Conservation (phyloP, 192 early-diverging fungal genomes). For the Helicostylum pulchrum region DNA sequence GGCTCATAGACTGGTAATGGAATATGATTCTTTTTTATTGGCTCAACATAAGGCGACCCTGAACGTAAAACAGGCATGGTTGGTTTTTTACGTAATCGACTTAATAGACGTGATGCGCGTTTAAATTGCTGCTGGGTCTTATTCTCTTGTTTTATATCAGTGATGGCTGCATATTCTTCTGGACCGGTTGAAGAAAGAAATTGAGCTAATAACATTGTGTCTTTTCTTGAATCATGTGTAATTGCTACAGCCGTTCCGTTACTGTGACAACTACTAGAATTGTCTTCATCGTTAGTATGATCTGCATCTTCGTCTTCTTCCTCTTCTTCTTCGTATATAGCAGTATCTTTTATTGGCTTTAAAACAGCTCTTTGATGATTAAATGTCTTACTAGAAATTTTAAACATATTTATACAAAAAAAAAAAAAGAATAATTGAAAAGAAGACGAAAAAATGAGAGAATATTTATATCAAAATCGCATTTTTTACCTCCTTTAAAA, state of each 20-base stretch:
- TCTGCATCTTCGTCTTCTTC: not conserved
- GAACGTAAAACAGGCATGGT: not conserved
- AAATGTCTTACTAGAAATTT: conserved; percentile 4
- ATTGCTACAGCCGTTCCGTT: too few relatives aligned
- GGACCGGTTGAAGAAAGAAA: conserved; percentile 9
- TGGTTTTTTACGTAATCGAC: conserved; percentile 13
- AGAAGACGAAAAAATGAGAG: too few relatives aligned
- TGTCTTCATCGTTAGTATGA: too few relatives aligned
- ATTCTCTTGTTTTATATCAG: not conserved
- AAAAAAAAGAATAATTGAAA: not conserved
- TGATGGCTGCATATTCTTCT: not conserved
- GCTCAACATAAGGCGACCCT: not conserved
- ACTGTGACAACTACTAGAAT: too few relatives aligned
- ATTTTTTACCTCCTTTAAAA: too few relatives aligned
- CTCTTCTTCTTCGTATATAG: not conserved
- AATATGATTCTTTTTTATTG: not conserved
- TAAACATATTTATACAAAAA: not conserved
- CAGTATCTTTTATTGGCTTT: conserved; percentile 12
- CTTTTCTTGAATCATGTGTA: too few relatives aligned
- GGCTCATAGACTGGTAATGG: conserved; percentile 1
- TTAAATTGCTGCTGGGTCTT: conserved; percentile 2
- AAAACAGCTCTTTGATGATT: conserved; percentile 4
- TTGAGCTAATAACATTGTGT: not conserved
- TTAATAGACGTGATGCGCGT: not conserved
- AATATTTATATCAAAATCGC: too few relatives aligned